These are phyloP conservation scores for Coniferiporia weirii DNA, from an alignment of 1,284 basidiomycete genomes.

Conservation along the genomic window DNA sequence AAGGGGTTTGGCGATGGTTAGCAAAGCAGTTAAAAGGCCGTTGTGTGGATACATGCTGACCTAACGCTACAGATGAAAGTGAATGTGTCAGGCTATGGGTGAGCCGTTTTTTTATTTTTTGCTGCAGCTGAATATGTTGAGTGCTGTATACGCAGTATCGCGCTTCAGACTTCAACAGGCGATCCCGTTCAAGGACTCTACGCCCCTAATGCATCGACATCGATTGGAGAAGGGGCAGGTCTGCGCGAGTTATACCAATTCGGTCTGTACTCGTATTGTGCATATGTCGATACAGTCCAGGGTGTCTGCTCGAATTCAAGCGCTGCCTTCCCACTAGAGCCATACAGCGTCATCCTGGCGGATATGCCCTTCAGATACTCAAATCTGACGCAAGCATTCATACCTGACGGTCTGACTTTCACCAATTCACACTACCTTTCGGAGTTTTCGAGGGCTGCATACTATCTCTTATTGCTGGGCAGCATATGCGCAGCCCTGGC, in stretches of 20 bases:
- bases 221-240: slow-evolving; percentile 51
- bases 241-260: slow-evolving; percentile 69
- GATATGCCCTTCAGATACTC: slow-evolving; percentile 66
- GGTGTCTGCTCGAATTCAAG: slow-evolving; percentile 64
- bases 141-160: slow-evolving; percentile 34
- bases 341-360: slow-evolving; percentile 52
- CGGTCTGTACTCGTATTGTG: slow-evolving; percentile 74
- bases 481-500: slow-evolving; percentile 62
- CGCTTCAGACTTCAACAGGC: slow-evolving; percentile 44
- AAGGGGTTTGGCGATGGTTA: slow-evolving; percentile 67
- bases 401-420: slow-evolving; percentile 47
- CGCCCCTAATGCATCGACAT: slow-evolving; percentile 57
- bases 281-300: slow-evolving; percentile 50
- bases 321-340: slow-evolving; percentile 52
- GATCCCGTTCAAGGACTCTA: slow-evolving; percentile 65
- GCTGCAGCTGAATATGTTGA: not conserved
- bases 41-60: not conserved
- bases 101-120: slow-evolving; percentile 23
- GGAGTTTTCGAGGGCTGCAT: slow-evolving; percentile 59
- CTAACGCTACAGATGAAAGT: slow-evolving; percentile 49
- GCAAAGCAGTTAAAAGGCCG: slow-evolving; percentile 11
- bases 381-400: slow-evolving; percentile 48
- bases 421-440: slow-evolving; percentile 58
- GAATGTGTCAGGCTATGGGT: slow-evolving; percentile 69
- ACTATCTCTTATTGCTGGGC: slow-evolving; percentile 69